Evolutionary conservation across 75 land plant species (phyloP).

Genomic region (Sequoia sempervirens): DNA sequence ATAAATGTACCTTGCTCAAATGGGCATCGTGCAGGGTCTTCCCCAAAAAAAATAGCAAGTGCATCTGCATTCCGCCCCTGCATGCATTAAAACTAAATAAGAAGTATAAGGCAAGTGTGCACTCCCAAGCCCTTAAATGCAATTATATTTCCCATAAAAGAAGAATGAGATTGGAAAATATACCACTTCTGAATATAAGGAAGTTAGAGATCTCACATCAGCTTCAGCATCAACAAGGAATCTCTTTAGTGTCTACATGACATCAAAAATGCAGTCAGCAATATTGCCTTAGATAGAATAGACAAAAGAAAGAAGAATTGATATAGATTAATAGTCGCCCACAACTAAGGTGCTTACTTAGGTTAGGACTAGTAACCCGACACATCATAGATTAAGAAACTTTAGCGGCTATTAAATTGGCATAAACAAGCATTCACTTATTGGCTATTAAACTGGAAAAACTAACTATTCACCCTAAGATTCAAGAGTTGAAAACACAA

Average conservation of each 20-base stretch:
- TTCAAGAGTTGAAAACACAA: neutral
- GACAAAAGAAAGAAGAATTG: neutral
- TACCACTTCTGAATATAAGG: conserved; percentile 90
- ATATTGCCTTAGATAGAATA: conserved; percentile 6
- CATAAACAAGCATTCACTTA: neutral
- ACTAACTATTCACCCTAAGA: neutral
- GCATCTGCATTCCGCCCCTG: conserved; percentile 61
- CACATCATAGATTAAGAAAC: neutral
- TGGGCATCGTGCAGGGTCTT: conserved; percentile 92
- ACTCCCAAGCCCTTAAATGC: conserved; percentile 3
- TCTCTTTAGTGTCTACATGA: conserved; percentile 47
- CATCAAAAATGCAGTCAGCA: neutral
- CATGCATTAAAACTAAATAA: neutral
- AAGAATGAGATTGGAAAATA: conserved; percentile 14
- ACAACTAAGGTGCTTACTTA: neutral
- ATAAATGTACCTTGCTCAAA: conserved; percentile 83
- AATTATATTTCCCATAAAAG: neutral
- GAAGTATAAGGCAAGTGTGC: conserved; percentile 4
- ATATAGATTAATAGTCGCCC: neutral
- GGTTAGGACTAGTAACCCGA: neutral
- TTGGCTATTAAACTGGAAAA: neutral
- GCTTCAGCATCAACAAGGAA: conserved; percentile 78
- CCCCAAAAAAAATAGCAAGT: conserved; percentile 81
- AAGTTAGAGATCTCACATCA: conserved; percentile 77
- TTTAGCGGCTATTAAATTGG: neutral